phyloP scores from a whole-genome alignment of 2,329 filamentous ascomycete species.

The Beauveria medogensis region DNA sequence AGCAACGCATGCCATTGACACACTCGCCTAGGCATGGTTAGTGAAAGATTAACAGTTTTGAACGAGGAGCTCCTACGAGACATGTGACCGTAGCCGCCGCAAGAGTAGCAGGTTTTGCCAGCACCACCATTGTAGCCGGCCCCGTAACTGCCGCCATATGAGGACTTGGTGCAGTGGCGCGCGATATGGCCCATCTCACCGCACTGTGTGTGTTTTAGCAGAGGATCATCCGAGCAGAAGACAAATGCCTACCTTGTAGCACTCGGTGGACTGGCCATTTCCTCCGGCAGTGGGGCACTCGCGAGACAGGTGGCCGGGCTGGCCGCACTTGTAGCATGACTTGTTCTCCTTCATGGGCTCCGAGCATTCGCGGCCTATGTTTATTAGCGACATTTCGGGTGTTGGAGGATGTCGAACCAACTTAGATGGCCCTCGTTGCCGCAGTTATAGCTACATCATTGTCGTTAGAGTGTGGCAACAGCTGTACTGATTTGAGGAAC shows the following conservation, averaged over 20 bases:
- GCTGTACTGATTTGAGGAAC: conserved; percentile 21
- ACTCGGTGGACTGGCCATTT: conserved; percentile 55
- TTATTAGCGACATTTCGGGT: conserved; percentile 14
- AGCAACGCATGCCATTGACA: conserved; percentile 99
- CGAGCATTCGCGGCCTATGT: conserved; percentile 78
- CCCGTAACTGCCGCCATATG: conserved; percentile 41
- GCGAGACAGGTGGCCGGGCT: conserved; percentile 83
- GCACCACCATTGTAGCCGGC: conserved; percentile 41
- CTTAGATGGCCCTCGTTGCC: conserved; percentile 71
- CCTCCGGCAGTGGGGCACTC: conserved; percentile 60
- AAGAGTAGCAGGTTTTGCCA: conserved; percentile 93
- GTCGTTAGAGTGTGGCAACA: conserved; percentile 16
- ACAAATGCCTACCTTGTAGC: conserved; percentile 65
- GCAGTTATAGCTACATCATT: conserved; percentile 66
- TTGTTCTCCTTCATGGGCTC: conserved; percentile 80
- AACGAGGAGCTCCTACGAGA: conserved; percentile 51
- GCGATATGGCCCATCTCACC: conserved; percentile 95
- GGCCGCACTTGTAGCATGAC: conserved; percentile 71
- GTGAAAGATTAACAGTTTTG: neutral
- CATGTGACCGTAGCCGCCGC: conserved; percentile 95
- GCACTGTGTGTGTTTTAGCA: conserved; percentile 47
- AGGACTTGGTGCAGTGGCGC: conserved; percentile 71
- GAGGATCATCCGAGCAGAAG: neutral
- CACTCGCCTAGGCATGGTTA: conserved; percentile 59
- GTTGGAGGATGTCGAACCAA: conserved; percentile 34